Evolutionary conservation across 2,329 filamentous ascomycete genomes (phyloP).

Genomic region (Xylaria sp.): DNA sequence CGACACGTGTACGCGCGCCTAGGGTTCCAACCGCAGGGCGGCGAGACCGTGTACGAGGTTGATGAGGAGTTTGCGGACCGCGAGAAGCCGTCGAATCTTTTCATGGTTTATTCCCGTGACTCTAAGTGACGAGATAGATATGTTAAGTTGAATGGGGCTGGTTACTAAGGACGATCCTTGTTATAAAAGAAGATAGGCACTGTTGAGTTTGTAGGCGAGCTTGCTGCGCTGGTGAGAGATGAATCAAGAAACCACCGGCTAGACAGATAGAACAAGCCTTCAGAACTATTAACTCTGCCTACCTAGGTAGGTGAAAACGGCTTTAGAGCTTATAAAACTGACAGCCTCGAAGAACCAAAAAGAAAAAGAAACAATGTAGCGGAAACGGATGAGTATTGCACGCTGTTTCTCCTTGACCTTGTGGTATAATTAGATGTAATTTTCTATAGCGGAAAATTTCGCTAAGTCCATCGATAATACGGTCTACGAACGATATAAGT

Average conservation of each 20-base stretch:
- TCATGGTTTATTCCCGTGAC: conserved; percentile 55
- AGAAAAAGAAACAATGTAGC: too few relatives aligned
- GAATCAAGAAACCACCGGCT: neutral
- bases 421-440: too few relatives aligned
- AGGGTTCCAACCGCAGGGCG: conserved; percentile 56
- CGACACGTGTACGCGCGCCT: conserved; percentile 57
- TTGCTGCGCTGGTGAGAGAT: neutral
- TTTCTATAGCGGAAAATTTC: too few relatives aligned
- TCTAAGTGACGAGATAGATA: neutral
- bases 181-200: neutral
- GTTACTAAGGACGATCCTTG: neutral
- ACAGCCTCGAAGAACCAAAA: neutral
- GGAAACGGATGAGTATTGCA: too few relatives aligned
- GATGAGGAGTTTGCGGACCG: conserved; percentile 55
- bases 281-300: neutral
- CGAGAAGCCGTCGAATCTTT: conserved; percentile 56
- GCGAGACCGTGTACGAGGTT: conserved; percentile 56
- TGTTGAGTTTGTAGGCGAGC: neutral
- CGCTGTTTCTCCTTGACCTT: too few relatives aligned
- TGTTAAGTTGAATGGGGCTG: neutral
- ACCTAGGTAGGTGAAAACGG: too few relatives aligned
- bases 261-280: neutral
- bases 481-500: too few relatives aligned
- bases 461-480: too few relatives aligned
- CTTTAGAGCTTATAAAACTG: neutral